Percentiles rank a stretch among this genome's conserved stretches.
These are phyloP conservation scores for Neofusicoccum cordaticola DNA, from an alignment of 2,329 filamentous ascomycete genomes.

Conservation along the genomic window DNA sequence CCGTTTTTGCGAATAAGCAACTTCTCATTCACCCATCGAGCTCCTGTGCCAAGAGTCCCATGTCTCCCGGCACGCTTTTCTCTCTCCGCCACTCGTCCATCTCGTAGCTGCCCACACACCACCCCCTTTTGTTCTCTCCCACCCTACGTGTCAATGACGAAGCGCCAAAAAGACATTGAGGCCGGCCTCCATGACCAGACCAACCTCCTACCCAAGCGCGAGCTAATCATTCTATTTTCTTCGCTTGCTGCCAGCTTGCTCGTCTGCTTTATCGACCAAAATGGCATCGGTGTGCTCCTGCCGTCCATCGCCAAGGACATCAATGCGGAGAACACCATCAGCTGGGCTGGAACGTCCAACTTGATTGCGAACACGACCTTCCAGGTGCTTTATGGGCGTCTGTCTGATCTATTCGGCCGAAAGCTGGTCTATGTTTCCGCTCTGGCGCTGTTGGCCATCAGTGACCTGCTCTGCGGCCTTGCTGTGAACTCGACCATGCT, in stretches of 20 bases:
- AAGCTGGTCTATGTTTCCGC: slow-evolving; percentile 58
- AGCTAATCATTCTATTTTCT: slow-evolving; percentile 52
- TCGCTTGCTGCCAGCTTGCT: slow-evolving; percentile 53
- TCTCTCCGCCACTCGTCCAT: background rate
- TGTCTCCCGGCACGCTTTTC: background rate
- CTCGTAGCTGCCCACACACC: background rate
- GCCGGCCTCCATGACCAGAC: slow-evolving; percentile 54
- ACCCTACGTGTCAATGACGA: background rate
- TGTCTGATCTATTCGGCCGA: slow-evolving; percentile 61
- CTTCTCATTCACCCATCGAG: background rate
- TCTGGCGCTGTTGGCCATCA: slow-evolving; percentile 52
- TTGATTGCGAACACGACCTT: slow-evolving; percentile 61
- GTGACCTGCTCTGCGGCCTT: slow-evolving; percentile 60
- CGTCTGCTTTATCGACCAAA: slow-evolving; percentile 58
- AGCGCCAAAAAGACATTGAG: slow-evolving; percentile 34
- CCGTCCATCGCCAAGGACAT: slow-evolving; percentile 37
- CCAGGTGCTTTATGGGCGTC: slow-evolving; percentile 61
- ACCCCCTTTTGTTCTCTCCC: background rate
- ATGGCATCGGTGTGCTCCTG: slow-evolving; percentile 49
- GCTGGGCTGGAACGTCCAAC: slow-evolving; percentile 54
- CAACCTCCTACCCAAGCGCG: slow-evolving; percentile 53
- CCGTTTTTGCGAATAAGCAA: background rate
- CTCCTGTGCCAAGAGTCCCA: background rate
- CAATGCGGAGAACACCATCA: slow-evolving; percentile 48
- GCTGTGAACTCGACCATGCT: slow-evolving; percentile 56